A percentile compares a stretch with the other conserved stretches of the same genome.
phyloP scores from a whole-genome alignment of 805 yeast genomes.

The Millerago galiae region DNA sequence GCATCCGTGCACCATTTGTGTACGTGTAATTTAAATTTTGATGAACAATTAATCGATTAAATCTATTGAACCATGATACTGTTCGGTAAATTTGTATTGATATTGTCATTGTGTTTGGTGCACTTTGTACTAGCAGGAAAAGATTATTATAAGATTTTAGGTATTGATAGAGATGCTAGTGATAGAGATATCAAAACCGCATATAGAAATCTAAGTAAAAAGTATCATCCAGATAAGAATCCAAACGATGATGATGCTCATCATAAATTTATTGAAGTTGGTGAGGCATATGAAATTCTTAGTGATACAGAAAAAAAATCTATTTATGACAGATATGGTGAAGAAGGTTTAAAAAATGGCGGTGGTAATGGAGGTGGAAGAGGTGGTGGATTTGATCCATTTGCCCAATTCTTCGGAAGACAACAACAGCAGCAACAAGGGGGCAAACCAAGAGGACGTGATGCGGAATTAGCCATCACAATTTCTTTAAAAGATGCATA shows the following conservation, averaged over 20 bases:
- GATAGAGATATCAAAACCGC: conserved; percentile 84
- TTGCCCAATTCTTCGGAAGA: conserved; percentile 55
- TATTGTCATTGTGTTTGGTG: conserved; percentile 2
- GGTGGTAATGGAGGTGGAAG: conserved; percentile 38
- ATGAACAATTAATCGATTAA: background rate
- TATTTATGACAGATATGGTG: conserved; percentile 72
- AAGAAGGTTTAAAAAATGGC: conserved; percentile 61
- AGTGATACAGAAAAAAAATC: conserved; percentile 62
- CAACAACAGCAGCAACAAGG: conserved; percentile 24
- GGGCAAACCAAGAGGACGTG: conserved; percentile 52
- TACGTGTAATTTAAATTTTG: conserved; percentile 4
- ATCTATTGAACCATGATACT: conserved; percentile 1
- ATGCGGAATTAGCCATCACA: conserved; percentile 49
- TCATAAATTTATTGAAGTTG: conserved; percentile 80
- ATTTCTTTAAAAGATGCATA: conserved; percentile 62
- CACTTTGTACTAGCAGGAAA: conserved; percentile 22
- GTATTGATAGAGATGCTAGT: conserved; percentile 58
- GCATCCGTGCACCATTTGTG: conserved; percentile 3
- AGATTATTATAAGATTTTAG: conserved; percentile 59
- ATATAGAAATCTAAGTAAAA: conserved; percentile 72
- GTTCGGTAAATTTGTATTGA: conserved; percentile 1
- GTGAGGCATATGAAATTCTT: conserved; percentile 87
- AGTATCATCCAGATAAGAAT: conserved; percentile 94
- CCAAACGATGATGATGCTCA: conserved; percentile 78
- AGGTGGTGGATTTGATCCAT: conserved; percentile 52